Base-by-base conservation (phyloP, 768 basidiomycete genomes). In the Lentinula edodes region DNA sequence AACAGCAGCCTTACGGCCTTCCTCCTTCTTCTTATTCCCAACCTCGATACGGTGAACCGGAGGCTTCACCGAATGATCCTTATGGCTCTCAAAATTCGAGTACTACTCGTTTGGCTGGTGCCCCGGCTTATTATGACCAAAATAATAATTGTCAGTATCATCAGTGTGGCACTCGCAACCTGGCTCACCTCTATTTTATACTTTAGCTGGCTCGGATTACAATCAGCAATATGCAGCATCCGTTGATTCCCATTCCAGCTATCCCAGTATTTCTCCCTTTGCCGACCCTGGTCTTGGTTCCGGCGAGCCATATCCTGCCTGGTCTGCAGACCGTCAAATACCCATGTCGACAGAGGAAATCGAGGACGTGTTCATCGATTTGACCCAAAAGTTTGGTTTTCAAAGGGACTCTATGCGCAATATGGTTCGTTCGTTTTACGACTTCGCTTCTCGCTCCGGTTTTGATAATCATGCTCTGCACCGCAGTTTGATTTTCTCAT, bases 351-450 rank as follows among this genome's bases (percentile, higher is more conserved):
- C 90, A 64, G 97, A 99, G 73, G 96, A 98, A 74, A 98, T 98
- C 61, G 97, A 98, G 74, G 97, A 98, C 73, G 96, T 99, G 65
- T 93, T 98, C 72, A 88, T 98, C 68, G 97, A 99, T 75, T 85
- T 99, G 63, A 89, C 94, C 46, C 94, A 98, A 78, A 99, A 99
- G 77, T 99, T 99, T 72, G 97, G 97, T 61, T 99, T 99, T 74
- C 97, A 95, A 76, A 83, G 89, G 48, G 94, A 95, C 72, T 93
- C 91, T 10, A 95, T 94, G 92, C 86, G 94, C 52, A 98, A 94
- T 79, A 95, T 91, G 90, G 90, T 88, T 65, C 50, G 80, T 78
- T 32, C 39, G 20, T 32, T 52, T 39, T 35, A 52, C 28, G 52
- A 55, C 15, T 38, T 53, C 63, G 54, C 61, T 23, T 23, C 16